Percentiles rank a stretch among this genome's conserved stretches.
phyloP scores from a whole-genome alignment of 208 protist species.

The Leishmania braziliensis region DNA sequence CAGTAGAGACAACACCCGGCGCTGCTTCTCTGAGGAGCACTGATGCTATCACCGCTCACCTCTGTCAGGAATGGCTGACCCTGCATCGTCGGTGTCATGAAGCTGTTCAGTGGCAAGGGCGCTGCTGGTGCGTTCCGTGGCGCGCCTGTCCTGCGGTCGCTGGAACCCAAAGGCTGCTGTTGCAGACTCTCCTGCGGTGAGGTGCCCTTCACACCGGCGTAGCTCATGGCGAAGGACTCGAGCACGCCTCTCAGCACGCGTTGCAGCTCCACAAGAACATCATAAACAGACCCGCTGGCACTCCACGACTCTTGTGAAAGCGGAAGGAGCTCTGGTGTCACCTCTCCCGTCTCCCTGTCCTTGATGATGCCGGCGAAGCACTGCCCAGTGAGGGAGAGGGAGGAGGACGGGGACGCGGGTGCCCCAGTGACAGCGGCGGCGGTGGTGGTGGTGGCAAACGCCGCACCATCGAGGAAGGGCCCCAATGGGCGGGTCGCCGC shows the following conservation, averaged over 20 bases:
- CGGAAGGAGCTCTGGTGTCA: slow-evolving; percentile 16
- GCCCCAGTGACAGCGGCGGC: background rate
- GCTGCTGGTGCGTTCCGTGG: background rate
- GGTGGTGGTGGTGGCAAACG: too few species aligned
- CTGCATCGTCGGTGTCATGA: slow-evolving; percentile 4
- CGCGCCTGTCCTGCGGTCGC: background rate
- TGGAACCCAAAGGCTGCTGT: background rate
- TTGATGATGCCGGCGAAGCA: slow-evolving; percentile 33
- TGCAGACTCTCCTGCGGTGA: background rate
- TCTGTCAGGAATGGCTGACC: background rate
- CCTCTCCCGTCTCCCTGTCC: slow-evolving; percentile 25
- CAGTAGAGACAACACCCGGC: slow-evolving; percentile 60
- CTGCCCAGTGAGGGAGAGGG: slow-evolving; percentile 9
- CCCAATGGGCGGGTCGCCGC: slow-evolving; percentile 11
- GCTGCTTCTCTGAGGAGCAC: background rate
- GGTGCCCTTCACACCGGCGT: background rate
- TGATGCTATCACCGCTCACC: background rate
- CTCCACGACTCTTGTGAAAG: slow-evolving; percentile 31
- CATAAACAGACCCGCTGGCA: slow-evolving; percentile 34
- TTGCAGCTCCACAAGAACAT: slow-evolving; percentile 37
- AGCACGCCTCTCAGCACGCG: slow-evolving; percentile 15
- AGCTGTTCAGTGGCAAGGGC: slow-evolving; percentile 23
- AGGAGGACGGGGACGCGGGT: background rate
- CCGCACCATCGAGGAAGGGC: background rate
- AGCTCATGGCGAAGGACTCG: slow-evolving; percentile 25